Base-by-base conservation (phyloP, 2,329 filamentous ascomycete genomes). In the Ophidiomyces ophidiicola region DNA sequence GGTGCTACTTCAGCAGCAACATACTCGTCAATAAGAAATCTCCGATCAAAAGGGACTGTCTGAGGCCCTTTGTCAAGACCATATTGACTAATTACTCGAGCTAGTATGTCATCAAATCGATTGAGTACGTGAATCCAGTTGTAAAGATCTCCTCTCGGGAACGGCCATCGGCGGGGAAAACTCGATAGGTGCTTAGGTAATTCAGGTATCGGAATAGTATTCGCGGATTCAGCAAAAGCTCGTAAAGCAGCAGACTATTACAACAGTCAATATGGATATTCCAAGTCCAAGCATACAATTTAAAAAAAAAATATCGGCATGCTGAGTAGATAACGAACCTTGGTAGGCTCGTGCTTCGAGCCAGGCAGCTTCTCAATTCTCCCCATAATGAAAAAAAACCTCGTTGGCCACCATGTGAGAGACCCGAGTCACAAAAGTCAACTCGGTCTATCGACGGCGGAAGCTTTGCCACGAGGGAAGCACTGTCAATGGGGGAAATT, bases 41-140 rank as follows among this genome's bases (percentile, higher is more conserved):
- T 44, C 41, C 57, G 52, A 45, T 69, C 70, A 52, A 96, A 94
- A 19, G 83, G 75, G 49, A 77, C 73, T 32, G 69, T 74, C 61
- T 98, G 92, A 1, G 86, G 85, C 0, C 84, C 85, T 43, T 80
- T 72, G 45, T 76, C 75, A 41, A 98, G 69, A 45, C 76, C 76
- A 64, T 98, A 98, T 48, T 76, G 78, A 41, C 74, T 70, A 59
- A 79, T 85, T 58, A 93, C 86, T 26, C 76, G 69, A 51, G 93
- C 84, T 28, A 98, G 67, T 47, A 96, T 78, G 53, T 74, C 76
- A 61, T 98, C 90, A 61, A 98, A 96, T 42, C 86, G 80, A 60
- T 98, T 93, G 44, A 98, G 66, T 17, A 94, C 72, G 19, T 83
- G 80, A 49, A 98, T 94, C 92, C 92, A 98, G 68, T 98, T 88